These are phyloP conservation scores for Debaryomyces coudertii DNA, from an alignment of 1,139 yeast species.

Conservation along the genomic window DNA sequence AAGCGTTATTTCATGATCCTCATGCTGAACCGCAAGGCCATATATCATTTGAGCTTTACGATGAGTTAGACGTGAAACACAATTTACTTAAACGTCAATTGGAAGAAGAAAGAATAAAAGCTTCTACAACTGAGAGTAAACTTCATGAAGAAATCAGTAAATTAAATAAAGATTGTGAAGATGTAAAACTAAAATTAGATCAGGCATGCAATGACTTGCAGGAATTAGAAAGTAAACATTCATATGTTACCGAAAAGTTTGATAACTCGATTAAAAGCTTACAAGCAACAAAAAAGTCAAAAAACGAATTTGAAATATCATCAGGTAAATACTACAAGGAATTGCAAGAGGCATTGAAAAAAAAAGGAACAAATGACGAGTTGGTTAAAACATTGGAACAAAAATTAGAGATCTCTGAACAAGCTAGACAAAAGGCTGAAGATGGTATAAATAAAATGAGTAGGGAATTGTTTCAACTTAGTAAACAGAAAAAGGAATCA, in stretches of 20 bases:
- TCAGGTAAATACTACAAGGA: constrained; percentile 34
- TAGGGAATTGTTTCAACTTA: constrained; percentile 70
- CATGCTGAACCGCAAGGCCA: constrained; percentile 65
- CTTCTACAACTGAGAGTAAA: constrained; percentile 24
- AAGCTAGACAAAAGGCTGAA: constrained; percentile 70
- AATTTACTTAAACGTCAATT: constrained; percentile 28
- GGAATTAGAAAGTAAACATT: constrained; percentile 30
- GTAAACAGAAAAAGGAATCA: constrained; percentile 55
- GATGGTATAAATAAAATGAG: constrained; percentile 91
- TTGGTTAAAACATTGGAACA: constrained; percentile 28
- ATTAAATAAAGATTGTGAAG: constrained; percentile 33
- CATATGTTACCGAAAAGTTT: constrained; percentile 31
- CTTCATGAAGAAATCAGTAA: constrained; percentile 29
- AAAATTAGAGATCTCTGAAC: constrained; percentile 34
- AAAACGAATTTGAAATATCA: constrained; percentile 34
- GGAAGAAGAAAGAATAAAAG: constrained; percentile 29
- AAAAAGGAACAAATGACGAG: constrained; percentile 26
- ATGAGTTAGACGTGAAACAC: constrained; percentile 55
- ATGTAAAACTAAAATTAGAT: constrained; percentile 22
- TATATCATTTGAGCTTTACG: constrained; percentile 71
- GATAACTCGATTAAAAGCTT: constrained; percentile 42
- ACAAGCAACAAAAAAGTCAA: constrained; percentile 32
- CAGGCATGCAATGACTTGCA: constrained; percentile 20
- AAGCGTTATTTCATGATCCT: constrained; percentile 78
- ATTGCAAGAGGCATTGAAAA: constrained; percentile 33